These are phyloP conservation scores for Favolaschia claudopus DNA, from an alignment of 768 basidiomycete genomes.

Conservation along the genomic window DNA sequence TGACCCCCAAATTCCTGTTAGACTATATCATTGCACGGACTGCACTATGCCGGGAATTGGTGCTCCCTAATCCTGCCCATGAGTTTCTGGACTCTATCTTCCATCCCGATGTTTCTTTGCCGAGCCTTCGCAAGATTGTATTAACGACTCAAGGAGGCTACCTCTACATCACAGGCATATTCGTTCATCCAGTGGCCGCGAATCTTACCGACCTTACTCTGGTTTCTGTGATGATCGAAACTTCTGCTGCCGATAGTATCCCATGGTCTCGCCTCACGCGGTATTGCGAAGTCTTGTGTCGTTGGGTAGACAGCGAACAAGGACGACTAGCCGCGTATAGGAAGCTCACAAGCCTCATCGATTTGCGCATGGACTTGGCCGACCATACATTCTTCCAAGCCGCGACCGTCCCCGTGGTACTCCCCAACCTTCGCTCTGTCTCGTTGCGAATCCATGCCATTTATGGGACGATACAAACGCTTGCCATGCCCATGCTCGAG, in stretches of 20 bases:
- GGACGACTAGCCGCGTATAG: neutral
- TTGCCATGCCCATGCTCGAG: constrained; percentile 15
- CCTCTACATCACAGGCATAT: neutral
- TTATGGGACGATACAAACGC: neutral
- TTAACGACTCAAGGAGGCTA: neutral
- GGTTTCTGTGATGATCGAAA: neutral
- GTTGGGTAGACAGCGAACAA: neutral
- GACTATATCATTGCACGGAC: neutral
- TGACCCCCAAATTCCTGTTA: neutral
- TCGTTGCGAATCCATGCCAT: neutral
- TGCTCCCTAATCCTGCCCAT: neutral
- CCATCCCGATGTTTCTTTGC: neutral
- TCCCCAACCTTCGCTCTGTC: neutral
- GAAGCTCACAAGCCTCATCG: neutral
- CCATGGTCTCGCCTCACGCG: constrained; percentile 15
- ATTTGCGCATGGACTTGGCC: neutral
- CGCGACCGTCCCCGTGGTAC: neutral
- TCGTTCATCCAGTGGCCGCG: neutral
- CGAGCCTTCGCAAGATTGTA: neutral
- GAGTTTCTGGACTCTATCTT: neutral
- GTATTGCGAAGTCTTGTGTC: neutral
- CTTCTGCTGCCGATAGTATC: neutral
- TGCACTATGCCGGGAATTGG: neutral
- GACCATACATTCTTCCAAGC: too few species aligned
- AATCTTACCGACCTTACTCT: constrained; percentile 8